phyloP scores from a whole-genome alignment of 1,284 basidiomycete genomes.

The Pisolithus thermaeus region DNA sequence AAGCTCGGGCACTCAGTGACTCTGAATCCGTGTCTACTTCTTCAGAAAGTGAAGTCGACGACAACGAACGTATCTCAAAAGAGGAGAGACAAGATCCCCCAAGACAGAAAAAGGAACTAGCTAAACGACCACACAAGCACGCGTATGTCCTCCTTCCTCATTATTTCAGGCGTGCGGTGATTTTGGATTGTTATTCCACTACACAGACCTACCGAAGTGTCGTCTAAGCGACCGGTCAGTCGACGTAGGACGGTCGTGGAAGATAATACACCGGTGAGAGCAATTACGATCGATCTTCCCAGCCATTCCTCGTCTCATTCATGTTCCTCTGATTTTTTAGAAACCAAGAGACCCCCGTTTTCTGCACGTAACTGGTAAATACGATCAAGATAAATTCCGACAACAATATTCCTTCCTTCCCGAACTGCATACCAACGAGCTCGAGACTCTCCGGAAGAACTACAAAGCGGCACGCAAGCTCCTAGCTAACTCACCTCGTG shows the following conservation, averaged over 20 bases:
- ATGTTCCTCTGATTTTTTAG: constrained; percentile 32
- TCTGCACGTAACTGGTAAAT: constrained; percentile 68
- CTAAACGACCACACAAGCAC: constrained; percentile 78
- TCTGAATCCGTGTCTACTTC: constrained; percentile 29
- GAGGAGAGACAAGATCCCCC: constrained; percentile 31
- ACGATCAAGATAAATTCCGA: constrained; percentile 64
- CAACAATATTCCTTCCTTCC: constrained; percentile 78
- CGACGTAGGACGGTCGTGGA: constrained; percentile 76
- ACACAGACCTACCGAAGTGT: constrained; percentile 73
- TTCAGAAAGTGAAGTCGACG: constrained; percentile 25
- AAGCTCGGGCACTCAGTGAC: constrained; percentile 31
- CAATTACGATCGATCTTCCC: background rate
- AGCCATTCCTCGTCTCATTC: too few species aligned
- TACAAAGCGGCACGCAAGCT: constrained; percentile 67
- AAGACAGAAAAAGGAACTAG: constrained; percentile 38
- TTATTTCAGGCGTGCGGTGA: constrained; percentile 1
- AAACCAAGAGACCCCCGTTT: constrained; percentile 88
- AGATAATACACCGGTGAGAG: constrained; percentile 56
- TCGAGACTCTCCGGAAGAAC: constrained; percentile 60
- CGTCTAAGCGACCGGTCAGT: constrained; percentile 83
- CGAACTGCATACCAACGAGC: constrained; percentile 63
- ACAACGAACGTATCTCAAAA: constrained; percentile 16
- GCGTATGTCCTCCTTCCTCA: constrained; percentile 58
- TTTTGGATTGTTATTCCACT: background rate
- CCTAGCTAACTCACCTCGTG: constrained; percentile 57